Conservation (phyloP, 2,329 filamentous ascomycete species). For the Colletotrichum sp. region DNA sequence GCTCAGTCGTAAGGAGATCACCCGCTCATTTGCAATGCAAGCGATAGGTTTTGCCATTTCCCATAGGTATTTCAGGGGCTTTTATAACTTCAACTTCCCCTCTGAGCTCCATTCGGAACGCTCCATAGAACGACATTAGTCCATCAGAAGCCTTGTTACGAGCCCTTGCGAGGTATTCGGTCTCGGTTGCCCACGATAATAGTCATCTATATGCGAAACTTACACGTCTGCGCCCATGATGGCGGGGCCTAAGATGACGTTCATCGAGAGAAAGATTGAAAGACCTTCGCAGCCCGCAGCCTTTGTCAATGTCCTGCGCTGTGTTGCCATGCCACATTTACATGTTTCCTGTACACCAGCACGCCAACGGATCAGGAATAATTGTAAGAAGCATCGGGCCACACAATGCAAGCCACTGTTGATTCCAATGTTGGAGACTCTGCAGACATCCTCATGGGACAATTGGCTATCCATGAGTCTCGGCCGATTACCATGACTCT, state of each 20-base stretch:
- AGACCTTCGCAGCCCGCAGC: neutral
- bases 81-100: neutral
- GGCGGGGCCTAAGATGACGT: neutral
- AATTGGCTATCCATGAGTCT: neutral
- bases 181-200: neutral
- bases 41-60: neutral
- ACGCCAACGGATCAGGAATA: neutral
- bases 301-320: neutral
- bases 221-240: neutral
- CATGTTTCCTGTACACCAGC: neutral
- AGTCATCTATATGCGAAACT: neutral
- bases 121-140: neutral
- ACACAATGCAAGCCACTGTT: neutral
- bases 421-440: neutral
- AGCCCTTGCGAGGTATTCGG: neutral
- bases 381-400: neutral
- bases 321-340: neutral
- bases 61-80: neutral
- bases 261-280: neutral
- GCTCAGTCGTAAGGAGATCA: neutral
- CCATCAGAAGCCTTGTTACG: neutral
- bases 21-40: neutral
- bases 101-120: neutral
- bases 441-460: neutral
- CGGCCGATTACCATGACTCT: neutral